phyloP scores from a whole-genome alignment of 2,329 filamentous ascomycete species.

The Colletotrichum melonis region DNA sequence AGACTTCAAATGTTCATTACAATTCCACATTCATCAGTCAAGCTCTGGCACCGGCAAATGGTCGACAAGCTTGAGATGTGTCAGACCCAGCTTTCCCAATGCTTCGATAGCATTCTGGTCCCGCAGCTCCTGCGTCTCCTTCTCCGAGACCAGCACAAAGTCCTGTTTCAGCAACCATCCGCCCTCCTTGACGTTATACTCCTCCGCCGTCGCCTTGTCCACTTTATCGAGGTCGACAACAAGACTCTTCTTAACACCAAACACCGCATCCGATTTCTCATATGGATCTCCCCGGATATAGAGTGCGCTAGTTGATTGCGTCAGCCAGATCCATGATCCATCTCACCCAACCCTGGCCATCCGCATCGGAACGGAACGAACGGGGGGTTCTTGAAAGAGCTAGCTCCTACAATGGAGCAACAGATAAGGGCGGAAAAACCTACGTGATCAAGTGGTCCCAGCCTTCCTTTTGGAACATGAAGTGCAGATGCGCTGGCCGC shows the following conservation, averaged over 20 bases:
- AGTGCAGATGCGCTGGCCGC: slow-evolving; percentile 84
- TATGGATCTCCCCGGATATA: slow-evolving; percentile 84
- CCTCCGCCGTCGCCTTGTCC: slow-evolving; percentile 63
- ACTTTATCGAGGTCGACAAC: slow-evolving; percentile 71
- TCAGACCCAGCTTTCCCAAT: slow-evolving; percentile 72
- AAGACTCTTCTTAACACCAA: slow-evolving; percentile 86
- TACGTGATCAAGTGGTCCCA: slow-evolving; percentile 88
- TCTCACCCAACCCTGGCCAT: background rate
- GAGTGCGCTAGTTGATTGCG: slow-evolving; percentile 66
- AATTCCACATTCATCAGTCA: slow-evolving; percentile 43
- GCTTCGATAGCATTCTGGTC: slow-evolving; percentile 74
- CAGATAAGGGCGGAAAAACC: slow-evolving; percentile 47
- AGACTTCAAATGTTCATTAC: background rate
- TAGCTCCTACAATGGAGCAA: background rate
- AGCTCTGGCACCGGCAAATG: slow-evolving; percentile 81
- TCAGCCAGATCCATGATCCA: background rate
- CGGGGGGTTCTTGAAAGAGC: background rate
- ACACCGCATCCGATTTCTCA: slow-evolving; percentile 86
- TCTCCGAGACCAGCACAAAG: slow-evolving; percentile 80
- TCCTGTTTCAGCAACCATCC: slow-evolving; percentile 75
- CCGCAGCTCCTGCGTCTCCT: slow-evolving; percentile 74
- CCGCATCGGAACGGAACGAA: background rate
- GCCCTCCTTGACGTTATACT: slow-evolving; percentile 74
- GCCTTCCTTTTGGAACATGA: slow-evolving; percentile 86
- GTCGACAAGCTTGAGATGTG: slow-evolving; percentile 76